Percentiles rank a stretch among this genome's conserved stretches.
These are phyloP conservation scores for Capsicum rhomboideum DNA, from an alignment of 257 asterid genomes.

Conservation along the genomic window DNA sequence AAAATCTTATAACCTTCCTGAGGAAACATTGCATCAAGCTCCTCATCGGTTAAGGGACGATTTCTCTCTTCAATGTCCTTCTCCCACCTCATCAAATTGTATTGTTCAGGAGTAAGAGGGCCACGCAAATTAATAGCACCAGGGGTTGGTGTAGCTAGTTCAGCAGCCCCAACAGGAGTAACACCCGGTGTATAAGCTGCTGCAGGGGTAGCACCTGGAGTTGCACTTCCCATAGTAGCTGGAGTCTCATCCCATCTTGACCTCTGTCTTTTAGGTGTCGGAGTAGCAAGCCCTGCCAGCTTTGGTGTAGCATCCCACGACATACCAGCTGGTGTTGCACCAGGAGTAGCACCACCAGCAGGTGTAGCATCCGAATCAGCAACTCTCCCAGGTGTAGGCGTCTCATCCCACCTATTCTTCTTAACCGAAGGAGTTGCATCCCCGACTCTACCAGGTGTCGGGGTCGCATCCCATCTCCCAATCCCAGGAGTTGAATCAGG, in stretches of 20 bases:
- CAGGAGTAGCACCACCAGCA: slow-evolving; percentile 82
- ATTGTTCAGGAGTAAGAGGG: slow-evolving; percentile 85
- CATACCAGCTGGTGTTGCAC: slow-evolving; percentile 94
- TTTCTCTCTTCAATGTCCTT: slow-evolving; percentile 88
- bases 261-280: slow-evolving; percentile 90
- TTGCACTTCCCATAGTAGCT: slow-evolving; percentile 90
- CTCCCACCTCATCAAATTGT: slow-evolving; percentile 83
- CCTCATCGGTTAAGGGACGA: slow-evolving; percentile 80
- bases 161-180: slow-evolving; percentile 73
- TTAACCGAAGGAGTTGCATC: slow-evolving; percentile 79
- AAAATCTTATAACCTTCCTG: slow-evolving; percentile 79
- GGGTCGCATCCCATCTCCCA: slow-evolving; percentile 98
- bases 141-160: slow-evolving; percentile 86
- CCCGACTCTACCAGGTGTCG: slow-evolving; percentile 85
- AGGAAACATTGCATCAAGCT: slow-evolving; percentile 80
- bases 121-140: slow-evolving; percentile 60
- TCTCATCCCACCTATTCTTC: slow-evolving; percentile 93
- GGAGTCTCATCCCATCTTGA: slow-evolving; percentile 99
- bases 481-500: slow-evolving; percentile 85
- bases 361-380: slow-evolving; percentile 85
- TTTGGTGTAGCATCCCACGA: slow-evolving; percentile 92
- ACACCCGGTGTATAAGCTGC: slow-evolving; percentile 81
- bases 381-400: slow-evolving; percentile 86
- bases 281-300: slow-evolving; percentile 70
- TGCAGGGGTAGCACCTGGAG: slow-evolving; percentile 84